Evolutionary conservation across 129 eudicot species (phyloP), one percentile per base, ranked within the genome.

Genomic region (Chrysanthemum makinoi): DNA sequence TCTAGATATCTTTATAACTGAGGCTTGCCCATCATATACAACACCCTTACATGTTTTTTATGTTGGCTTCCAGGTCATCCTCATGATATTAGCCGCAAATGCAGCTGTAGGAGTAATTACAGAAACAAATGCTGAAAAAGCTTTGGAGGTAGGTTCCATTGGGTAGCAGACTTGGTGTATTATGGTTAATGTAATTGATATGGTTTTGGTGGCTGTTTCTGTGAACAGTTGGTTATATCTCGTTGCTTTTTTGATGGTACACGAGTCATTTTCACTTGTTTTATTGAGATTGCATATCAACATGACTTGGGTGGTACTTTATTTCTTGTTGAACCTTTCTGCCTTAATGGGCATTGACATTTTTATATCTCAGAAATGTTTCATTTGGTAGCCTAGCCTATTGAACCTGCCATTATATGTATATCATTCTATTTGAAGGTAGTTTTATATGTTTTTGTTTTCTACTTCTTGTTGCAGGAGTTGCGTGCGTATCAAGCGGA

Each of bases 31-130:
- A 39, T 39, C 9, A 39, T 39, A 39, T 39, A 7, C 10, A 39
- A 6, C 9, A 39, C 46, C 46, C 46, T 39, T 39, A 39, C 46
- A 39, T 8, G 8, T 39, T 39, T 6, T 39, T 48, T 52, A 4
- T 60, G 15, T 57, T 78, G 62, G 12, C 49, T 56, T 67, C 14
- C 87, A 93, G 96, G 98, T 94, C 24, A 93, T 93, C 26, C 83
- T 93, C 26, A 85, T 89, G 96, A 93, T 93, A 93, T 78, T 93
- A 86, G 98, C 96, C 14, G 98, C 96, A 79, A 93, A 89, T 83
- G 98, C 98, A 66, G 95, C 98, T 47, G 98, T 93, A 28, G 98
- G 98, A 74, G 98, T 93, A 65, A 93, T 93, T 75, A 93, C 98
- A 68, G 98, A 93, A 85, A 93, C 98, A 62, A 93, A 93, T 83